These are phyloP conservation scores for Exophiala phaeomuriformis DNA, from an alignment of 2,329 filamentous ascomycete genomes.

Conservation along the genomic window DNA sequence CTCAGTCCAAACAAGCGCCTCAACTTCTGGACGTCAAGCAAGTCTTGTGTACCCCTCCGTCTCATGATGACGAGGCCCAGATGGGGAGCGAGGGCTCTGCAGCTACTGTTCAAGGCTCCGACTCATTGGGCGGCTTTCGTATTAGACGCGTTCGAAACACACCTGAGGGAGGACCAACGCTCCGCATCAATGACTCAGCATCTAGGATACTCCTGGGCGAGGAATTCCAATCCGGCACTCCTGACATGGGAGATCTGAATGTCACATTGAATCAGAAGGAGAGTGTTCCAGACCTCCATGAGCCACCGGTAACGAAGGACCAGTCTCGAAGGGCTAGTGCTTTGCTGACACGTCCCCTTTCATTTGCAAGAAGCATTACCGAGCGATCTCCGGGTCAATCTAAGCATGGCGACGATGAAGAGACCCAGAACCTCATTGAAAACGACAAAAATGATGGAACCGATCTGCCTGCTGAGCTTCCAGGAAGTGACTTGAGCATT, in stretches of 20 bases:
- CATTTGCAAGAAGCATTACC: constrained; percentile 10
- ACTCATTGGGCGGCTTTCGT: constrained; percentile 17
- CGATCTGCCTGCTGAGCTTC: constrained; percentile 9
- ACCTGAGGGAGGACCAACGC: constrained; percentile 14
- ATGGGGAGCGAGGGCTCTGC: constrained; percentile 4
- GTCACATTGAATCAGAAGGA: constrained; percentile 6
- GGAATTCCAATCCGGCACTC: not conserved
- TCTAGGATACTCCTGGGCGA: constrained; percentile 15
- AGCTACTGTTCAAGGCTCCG: constrained; percentile 13
- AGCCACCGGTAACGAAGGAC: constrained; percentile 1
- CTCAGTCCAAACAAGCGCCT: not conserved
- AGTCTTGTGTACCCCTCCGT: constrained; percentile 9
- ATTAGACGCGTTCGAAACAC: constrained; percentile 12
- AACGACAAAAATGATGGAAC: constrained; percentile 1
- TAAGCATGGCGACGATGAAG: constrained; percentile 5
- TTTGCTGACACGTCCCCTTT: constrained; percentile 4
- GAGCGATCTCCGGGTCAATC: constrained; percentile 3
- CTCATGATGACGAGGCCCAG: constrained; percentile 5
- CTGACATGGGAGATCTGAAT: not conserved
- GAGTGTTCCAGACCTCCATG: constrained; percentile 10
- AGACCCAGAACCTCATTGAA: constrained; percentile 4
- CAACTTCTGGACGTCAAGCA: constrained; percentile 8
- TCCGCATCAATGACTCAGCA: constrained; percentile 23
- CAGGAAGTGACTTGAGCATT: constrained; percentile 1
- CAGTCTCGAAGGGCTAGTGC: constrained; percentile 9